Conservation (phyloP, 2,329 filamentous ascomycete species). For the Colletotrichum sublineola region DNA sequence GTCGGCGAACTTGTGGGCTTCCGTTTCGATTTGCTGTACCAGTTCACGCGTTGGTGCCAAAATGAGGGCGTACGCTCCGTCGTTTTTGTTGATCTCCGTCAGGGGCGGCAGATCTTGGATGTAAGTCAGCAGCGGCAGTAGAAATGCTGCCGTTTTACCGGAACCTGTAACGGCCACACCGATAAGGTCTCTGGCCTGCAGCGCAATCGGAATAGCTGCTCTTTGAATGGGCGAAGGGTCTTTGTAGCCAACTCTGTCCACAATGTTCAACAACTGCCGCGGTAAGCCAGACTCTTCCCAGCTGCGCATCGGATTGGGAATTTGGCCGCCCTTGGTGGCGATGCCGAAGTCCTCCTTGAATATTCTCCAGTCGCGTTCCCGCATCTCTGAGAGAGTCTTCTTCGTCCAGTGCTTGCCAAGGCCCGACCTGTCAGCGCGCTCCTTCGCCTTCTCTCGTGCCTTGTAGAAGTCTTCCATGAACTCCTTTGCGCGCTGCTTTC, state of each 20-base stretch:
- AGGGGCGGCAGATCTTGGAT: constrained; percentile 91
- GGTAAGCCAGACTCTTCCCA: constrained; percentile 91
- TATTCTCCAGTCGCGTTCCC: constrained; percentile 97
- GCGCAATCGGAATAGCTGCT: constrained; percentile 93
- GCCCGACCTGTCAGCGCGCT: constrained; percentile 79
- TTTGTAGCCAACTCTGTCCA: constrained; percentile 87
- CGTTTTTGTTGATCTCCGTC: constrained; percentile 88
- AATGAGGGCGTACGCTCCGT: constrained; percentile 97
- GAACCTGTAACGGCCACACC: constrained; percentile 98
- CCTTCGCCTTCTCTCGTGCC: constrained; percentile 71
- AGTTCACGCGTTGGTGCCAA: constrained; percentile 96
- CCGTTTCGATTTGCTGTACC: constrained; percentile 96
- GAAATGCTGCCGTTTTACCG: constrained; percentile 96
- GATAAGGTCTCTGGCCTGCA: constrained; percentile 95
- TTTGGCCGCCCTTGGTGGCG: constrained; percentile 88
- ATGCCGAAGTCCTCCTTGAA: constrained; percentile 99
- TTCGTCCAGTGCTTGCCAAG: constrained; percentile 96
- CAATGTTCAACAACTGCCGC: constrained; percentile 81
- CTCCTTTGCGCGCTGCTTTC: constrained; percentile 80
- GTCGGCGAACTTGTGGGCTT: constrained; percentile 91
- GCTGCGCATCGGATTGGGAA: constrained; percentile 95
- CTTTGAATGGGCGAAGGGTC: constrained; percentile 94
- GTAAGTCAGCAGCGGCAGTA: constrained; percentile 92
- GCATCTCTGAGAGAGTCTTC: constrained; percentile 93
- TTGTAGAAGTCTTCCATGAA: constrained; percentile 87